Evolutionary conservation across 192 early-diverging fungal species (phyloP).

Genomic region (Gaertneriomyces sp.): DNA sequence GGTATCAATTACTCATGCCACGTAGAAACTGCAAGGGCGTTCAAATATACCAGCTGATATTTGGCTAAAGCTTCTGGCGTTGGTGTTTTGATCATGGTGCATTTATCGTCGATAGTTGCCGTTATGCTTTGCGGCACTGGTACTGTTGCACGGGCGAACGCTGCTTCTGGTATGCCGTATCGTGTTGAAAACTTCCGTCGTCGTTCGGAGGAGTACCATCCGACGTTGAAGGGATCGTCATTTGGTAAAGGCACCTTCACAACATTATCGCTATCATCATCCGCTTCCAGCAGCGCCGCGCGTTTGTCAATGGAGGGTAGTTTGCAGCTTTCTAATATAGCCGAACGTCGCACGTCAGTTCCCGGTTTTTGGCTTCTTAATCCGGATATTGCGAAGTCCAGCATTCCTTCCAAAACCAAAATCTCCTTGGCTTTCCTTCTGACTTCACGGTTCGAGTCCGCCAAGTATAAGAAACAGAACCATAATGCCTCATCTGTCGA

Average conservation of each 20-base stretch:
- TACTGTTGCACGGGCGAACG: conserved; percentile 23
- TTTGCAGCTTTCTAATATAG: conserved; percentile 32
- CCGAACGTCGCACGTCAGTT: conserved; percentile 20
- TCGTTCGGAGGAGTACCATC: conserved; percentile 48
- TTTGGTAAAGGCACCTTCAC: conserved; percentile 26
- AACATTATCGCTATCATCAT: conserved; percentile 3
- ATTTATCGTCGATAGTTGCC: conserved; percentile 29
- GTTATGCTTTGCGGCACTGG: conserved; percentile 33
- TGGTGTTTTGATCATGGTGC: conserved; percentile 17
- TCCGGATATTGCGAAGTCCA: conserved; percentile 41
- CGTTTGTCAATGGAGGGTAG: conserved; percentile 35
- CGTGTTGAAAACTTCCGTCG: conserved; percentile 32
- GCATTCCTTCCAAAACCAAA: conserved; percentile 38
- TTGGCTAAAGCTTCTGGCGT: conserved; percentile 26
- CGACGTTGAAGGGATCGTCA: conserved; percentile 48
- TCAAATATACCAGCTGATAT: conserved; percentile 34
- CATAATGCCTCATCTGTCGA: conserved; percentile 45
- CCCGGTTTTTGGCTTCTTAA: conserved; percentile 25
- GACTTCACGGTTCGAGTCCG: conserved; percentile 46
- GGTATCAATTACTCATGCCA: background rate
- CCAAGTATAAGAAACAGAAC: conserved; percentile 46
- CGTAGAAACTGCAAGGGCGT: background rate
- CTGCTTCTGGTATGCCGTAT: conserved; percentile 42
- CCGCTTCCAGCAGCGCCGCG: conserved; percentile 18
- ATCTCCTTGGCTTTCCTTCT: conserved; percentile 38